phyloP scores from a whole-genome alignment of 495 filamentous ascomycete genomes.

The Talaromyces ruber region DNA sequence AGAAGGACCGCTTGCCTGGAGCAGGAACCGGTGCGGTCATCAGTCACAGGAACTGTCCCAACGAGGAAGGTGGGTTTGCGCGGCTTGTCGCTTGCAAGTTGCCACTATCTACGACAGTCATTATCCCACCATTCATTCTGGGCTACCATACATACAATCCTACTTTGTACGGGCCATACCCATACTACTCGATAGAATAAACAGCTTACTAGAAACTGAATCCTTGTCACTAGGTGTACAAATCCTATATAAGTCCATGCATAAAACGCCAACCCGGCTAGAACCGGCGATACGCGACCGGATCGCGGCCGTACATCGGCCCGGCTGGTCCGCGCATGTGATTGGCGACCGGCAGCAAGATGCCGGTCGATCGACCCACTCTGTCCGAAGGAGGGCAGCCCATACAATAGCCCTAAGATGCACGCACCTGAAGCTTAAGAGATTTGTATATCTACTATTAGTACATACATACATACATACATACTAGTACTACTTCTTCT shows the following conservation, averaged over 20 bases:
- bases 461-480: no score
- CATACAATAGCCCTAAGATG: neutral
- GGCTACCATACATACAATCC: no score
- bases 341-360: slow-evolving; percentile 6
- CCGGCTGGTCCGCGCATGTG: slow-evolving; percentile 4
- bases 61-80: neutral
- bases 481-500: neutral
- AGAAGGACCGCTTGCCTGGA: neutral
- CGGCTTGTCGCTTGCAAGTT: neutral
- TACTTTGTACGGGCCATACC: no score
- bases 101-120: neutral
- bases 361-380: slow-evolving; percentile 3
- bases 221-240: neutral
- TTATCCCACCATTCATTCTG: neutral
- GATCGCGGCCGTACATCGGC: neutral
- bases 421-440: no score
- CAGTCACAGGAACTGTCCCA: neutral
- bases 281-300: slow-evolving; percentile 2
- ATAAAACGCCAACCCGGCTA: neutral
- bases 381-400: neutral
- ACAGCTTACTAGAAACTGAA: no score
- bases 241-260: no score
- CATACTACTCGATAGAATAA: no score
- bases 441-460: no score
- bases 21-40: slow-evolving; percentile 1